Evolutionary conservation across 2,329 filamentous ascomycete genomes (phyloP), one percentile per base, ranked within the genome.

Genomic region (Aspergillus tubingensis): DNA sequence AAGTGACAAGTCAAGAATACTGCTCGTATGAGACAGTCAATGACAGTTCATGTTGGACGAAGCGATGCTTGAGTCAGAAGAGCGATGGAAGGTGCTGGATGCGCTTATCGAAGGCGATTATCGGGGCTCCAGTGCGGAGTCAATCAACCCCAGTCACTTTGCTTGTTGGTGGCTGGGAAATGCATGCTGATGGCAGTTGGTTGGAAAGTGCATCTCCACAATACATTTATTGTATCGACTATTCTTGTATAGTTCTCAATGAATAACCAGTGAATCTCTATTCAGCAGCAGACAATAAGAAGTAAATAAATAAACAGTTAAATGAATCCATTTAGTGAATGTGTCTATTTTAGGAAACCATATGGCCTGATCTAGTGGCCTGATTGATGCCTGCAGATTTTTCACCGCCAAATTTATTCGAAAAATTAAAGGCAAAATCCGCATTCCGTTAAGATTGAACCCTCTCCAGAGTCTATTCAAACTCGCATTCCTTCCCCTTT

Each of bases 311-410:
- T 15, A 36, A 36, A 36, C 32, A 36, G 32, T 36, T 13, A 13
- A 5, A 5, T 13, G 32, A 36, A 13, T 13, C 11, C 4, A 5
- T 13, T 15, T 15, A 21, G 41, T 19, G 8, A 44, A 19, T 15
- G 41, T 19, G 5, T 21, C 41, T 44, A 44, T 44, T 44, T 44
- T 44, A 10, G 41, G 41, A 19, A 53, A 43, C 21, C 51, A 23
- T 53, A 65, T 66, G 65, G 64, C 49, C 62, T 66, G 64, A 65
- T 64, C 43, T 21, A 49, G 54, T 66, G 64, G 64, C 57, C 62
- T 66, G 64, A 65, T 64, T 52, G 43, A 50, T 58, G 55, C 39
- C 59, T 58, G 56, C 51, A 56, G 32, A 57, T 56, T 55, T 30
- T 60, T 69, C 65, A 68, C 67, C 65, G 61, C 65, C 65, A 52